A percentile compares a stretch with the other conserved stretches of the same genome.
Conservation (phyloP, 1,139 yeast genomes). For the Yamadazyma diospyri region DNA sequence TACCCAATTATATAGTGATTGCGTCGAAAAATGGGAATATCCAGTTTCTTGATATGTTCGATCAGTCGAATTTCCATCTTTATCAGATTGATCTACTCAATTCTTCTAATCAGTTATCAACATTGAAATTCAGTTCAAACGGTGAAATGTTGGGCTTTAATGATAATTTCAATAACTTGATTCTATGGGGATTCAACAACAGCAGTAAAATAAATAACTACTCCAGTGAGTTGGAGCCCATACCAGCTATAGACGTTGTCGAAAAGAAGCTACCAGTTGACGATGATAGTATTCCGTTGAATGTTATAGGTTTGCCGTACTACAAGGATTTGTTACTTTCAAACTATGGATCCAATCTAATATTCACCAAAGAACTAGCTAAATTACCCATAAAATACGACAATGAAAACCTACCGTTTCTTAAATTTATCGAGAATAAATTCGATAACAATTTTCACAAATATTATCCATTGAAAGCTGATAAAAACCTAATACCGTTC, state of each 20-base stretch:
- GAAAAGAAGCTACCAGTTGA: constrained; percentile 16
- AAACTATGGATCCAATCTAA: constrained; percentile 66
- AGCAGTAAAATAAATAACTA: constrained; percentile 44
- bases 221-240: constrained; percentile 47
- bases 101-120: constrained; percentile 37
- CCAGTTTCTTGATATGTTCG: constrained; percentile 79
- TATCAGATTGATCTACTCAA: constrained; percentile 55
- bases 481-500: constrained; percentile 54
- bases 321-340: constrained; percentile 77
- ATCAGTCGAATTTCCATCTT: constrained; percentile 62
- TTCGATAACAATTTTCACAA: constrained; percentile 48
- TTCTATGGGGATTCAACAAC: constrained; percentile 65
- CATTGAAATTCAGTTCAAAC: constrained; percentile 66
- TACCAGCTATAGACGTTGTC: constrained; percentile 32
- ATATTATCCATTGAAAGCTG: constrained; percentile 39
- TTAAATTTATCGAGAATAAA: constrained; percentile 36
- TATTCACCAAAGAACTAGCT: constrained; percentile 52
- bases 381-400: constrained; percentile 47
- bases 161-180: constrained; percentile 63
- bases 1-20: constrained; percentile 74
- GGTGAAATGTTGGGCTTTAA: constrained; percentile 76
- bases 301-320: constrained; percentile 80
- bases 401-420: constrained; percentile 44
- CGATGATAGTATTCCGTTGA: constrained; percentile 54
- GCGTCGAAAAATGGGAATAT: constrained; percentile 78